Conservation (phyloP, 768 basidiomycete species). For the Lactarius indigo region DNA sequence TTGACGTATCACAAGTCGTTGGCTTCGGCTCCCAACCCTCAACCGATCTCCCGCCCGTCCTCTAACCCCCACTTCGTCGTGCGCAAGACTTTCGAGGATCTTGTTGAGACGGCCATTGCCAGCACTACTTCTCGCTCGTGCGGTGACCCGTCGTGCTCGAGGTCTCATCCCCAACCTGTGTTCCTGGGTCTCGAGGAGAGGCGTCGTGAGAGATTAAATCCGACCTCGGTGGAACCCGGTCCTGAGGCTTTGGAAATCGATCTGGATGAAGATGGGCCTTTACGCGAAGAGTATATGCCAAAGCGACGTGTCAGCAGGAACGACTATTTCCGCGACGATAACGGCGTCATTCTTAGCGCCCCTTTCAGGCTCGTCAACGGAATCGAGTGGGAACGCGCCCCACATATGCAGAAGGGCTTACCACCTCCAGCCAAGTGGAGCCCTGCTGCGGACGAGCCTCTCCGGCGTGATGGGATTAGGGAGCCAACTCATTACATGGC, state of each 20-base stretch:
- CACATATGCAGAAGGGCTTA: slow-evolving; percentile 36
- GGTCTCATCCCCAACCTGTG: slow-evolving; percentile 52
- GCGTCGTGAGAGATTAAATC: slow-evolving; percentile 48
- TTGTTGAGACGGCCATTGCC: slow-evolving; percentile 49
- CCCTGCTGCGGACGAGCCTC: slow-evolving; percentile 74
- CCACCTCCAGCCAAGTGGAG: slow-evolving; percentile 83
- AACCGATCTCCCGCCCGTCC: slow-evolving; percentile 77
- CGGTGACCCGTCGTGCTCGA: slow-evolving; percentile 25
- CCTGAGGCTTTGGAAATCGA: slow-evolving; percentile 65
- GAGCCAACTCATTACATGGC: slow-evolving; percentile 59
- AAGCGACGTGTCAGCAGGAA: slow-evolving; percentile 52
- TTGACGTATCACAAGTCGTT: slow-evolving; percentile 63
- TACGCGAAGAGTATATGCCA: slow-evolving; percentile 78
- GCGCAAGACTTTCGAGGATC: slow-evolving; percentile 65
- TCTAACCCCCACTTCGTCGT: slow-evolving; percentile 67
- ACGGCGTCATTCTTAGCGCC: slow-evolving; percentile 6
- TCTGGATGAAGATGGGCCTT: slow-evolving; percentile 78
- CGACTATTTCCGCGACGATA: slow-evolving; percentile 29
- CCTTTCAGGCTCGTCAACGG: slow-evolving; percentile 13
- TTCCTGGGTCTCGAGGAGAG: slow-evolving; percentile 72
- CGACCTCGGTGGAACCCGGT: slow-evolving; percentile 33
- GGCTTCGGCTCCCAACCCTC: slow-evolving; percentile 55
- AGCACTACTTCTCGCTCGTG: slow-evolving; percentile 16
- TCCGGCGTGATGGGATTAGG: slow-evolving; percentile 52
- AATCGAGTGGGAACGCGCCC: slow-evolving; percentile 25